Evolutionary conservation across 2,329 filamentous ascomycete species (phyloP).

Genomic region (Fusarium subglutinans): DNA sequence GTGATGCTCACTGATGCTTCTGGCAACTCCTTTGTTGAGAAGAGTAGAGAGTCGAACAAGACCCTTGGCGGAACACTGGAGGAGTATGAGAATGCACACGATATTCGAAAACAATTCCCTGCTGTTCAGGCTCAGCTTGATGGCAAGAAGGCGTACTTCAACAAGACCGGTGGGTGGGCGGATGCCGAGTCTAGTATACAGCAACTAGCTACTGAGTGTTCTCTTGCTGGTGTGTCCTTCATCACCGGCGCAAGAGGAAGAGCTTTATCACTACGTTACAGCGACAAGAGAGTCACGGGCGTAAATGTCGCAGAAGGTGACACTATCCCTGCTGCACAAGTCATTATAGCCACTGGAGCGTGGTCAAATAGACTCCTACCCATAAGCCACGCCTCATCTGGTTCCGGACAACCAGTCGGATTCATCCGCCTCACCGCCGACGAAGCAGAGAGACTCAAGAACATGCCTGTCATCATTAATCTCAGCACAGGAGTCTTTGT

Average conservation of each 20-base stretch:
- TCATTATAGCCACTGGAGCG: conserved; percentile 73
- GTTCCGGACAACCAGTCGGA: conserved; percentile 72
- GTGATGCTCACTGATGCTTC: conserved; percentile 41
- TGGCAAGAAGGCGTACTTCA: conserved; percentile 41
- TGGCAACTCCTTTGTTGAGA: conserved; percentile 37
- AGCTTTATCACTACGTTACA: conserved; percentile 37
- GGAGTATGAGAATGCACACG: conserved; percentile 39
- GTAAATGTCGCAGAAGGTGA: conserved; percentile 47
- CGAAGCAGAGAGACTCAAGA: conserved; percentile 63
- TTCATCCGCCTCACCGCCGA: conserved; percentile 69
- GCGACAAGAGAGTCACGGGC: conserved; percentile 31
- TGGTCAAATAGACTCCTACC: conserved; percentile 68
- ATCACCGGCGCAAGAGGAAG: conserved; percentile 44
- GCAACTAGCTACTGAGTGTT: conserved; percentile 41
- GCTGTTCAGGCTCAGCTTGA: conserved; percentile 35
- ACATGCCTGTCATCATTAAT: conserved; percentile 68
- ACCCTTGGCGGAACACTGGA: conserved; percentile 29
- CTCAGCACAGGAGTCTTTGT: conserved; percentile 63
- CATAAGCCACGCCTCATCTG: conserved; percentile 67
- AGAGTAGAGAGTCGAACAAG: conserved; percentile 22
- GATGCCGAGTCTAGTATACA: conserved; percentile 44
- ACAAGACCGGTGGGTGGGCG: conserved; percentile 47
- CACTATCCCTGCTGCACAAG: conserved; percentile 63
- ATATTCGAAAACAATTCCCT: conserved; percentile 28
- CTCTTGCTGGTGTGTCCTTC: conserved; percentile 44